These are phyloP conservation scores for Monascus ruber DNA, from an alignment of 2,329 filamentous ascomycete genomes.

Conservation along the genomic window DNA sequence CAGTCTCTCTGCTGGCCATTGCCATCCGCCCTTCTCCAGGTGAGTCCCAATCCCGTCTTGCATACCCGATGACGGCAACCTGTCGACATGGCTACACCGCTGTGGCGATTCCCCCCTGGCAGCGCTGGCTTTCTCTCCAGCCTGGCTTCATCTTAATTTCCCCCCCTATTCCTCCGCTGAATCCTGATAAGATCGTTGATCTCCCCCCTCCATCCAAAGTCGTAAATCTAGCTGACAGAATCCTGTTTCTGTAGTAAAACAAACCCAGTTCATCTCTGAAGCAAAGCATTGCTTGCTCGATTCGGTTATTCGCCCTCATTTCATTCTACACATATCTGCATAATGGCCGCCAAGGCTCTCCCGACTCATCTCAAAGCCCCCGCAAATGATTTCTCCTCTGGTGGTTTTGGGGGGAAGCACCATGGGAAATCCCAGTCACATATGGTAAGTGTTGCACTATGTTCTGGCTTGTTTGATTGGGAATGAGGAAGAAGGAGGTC, in stretches of 20 bases:
- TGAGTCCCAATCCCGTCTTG: background rate
- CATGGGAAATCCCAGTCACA: constrained; percentile 46
- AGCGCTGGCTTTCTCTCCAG: constrained; percentile 1
- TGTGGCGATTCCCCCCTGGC: constrained; percentile 11
- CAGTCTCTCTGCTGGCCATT: background rate
- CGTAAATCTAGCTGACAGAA: no score
- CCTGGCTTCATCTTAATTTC: constrained; percentile 1
- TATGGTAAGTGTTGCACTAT: constrained; percentile 35
- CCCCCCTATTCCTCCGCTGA: constrained; percentile 5
- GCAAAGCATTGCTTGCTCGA: background rate
- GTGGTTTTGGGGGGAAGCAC: constrained; percentile 35
- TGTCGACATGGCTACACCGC: constrained; percentile 15
- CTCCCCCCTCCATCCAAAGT: no score
- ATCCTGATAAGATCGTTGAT: no score
- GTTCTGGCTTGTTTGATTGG: background rate
- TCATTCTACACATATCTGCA: constrained; percentile 8
- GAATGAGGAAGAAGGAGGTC: background rate
- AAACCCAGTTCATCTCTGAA: no score
- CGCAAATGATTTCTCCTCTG: constrained; percentile 36
- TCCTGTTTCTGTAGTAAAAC: no score
- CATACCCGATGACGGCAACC: constrained; percentile 16
- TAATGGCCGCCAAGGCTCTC: constrained; percentile 67
- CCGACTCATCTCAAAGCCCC: constrained; percentile 65
- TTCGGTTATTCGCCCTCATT: background rate
- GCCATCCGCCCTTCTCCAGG: background rate